phyloP scores from a whole-genome alignment of 208 protist species.

The Angomonas ambiguus region DNA sequence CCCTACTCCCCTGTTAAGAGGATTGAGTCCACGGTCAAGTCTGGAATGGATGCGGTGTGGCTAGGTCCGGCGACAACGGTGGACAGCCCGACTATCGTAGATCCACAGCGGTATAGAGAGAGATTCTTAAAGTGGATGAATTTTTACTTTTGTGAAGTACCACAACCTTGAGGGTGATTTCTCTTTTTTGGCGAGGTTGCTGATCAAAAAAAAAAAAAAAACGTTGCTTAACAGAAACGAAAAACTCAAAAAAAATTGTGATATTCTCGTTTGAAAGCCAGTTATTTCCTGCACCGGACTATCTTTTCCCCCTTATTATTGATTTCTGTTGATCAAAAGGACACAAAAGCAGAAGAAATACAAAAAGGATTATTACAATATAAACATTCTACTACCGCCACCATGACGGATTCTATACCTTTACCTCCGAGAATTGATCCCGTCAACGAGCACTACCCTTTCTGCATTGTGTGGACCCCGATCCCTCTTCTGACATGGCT shows the following conservation, averaged over 20 bases:
- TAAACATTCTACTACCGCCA: not conserved
- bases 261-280: too few species aligned
- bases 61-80: slow-evolving; percentile 39
- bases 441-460: slow-evolving; percentile 77
- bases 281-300: too few species aligned
- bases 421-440: slow-evolving; percentile 52
- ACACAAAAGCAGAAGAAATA: too few species aligned
- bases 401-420: slow-evolving; percentile 13
- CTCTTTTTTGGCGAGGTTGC: not conserved
- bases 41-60: slow-evolving; percentile 69
- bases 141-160: slow-evolving; percentile 73
- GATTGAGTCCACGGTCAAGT: slow-evolving; percentile 82
- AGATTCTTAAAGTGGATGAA: slow-evolving; percentile 70
- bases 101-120: slow-evolving; percentile 55
- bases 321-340: not conserved
- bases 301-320: not conserved
- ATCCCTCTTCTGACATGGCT: slow-evolving; percentile 89
- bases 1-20: slow-evolving; percentile 75
- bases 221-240: too few species aligned
- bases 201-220: not conserved
- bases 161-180: slow-evolving; percentile 13
- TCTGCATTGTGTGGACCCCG: slow-evolving; percentile 89
- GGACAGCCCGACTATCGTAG: slow-evolving; percentile 74
- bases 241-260: too few species aligned
- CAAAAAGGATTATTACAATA: too few species aligned